A percentile compares a stretch with the other conserved stretches of the same genome.
These are phyloP conservation scores for Solanum chacoense DNA, from an alignment of 305 asterid genomes.

Conservation along the genomic window DNA sequence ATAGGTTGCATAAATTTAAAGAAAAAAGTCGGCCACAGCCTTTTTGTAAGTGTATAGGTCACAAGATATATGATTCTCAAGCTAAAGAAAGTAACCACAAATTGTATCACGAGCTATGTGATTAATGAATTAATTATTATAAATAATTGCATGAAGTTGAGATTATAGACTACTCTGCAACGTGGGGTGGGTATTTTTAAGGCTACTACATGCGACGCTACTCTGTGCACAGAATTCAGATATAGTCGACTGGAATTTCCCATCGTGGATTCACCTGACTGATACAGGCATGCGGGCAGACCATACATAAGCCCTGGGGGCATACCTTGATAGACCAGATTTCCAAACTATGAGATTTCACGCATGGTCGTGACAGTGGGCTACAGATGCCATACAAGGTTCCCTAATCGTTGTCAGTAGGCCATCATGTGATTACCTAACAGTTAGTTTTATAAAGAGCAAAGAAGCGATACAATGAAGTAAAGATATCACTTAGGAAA, in stretches of 20 bases:
- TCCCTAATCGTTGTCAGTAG: neutral
- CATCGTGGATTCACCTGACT: neutral
- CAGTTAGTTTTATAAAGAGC: neutral
- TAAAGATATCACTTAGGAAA: neutral
- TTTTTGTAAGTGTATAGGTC: too few relatives aligned
- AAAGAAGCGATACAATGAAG: neutral
- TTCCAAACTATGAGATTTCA: too few relatives aligned
- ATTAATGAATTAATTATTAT: neutral
- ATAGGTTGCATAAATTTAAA: too few relatives aligned
- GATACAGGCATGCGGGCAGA: neutral
- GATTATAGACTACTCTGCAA: neutral
- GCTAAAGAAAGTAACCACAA: neutral
- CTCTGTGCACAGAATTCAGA: neutral
- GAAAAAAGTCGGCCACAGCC: too few relatives aligned
- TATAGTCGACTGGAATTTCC: neutral
- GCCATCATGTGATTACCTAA: neutral
- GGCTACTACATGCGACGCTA: neutral
- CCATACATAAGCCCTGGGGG: neutral
- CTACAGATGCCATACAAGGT: neutral
- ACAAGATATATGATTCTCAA: neutral
- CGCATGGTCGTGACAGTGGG: neutral
- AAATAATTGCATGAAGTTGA: neutral
- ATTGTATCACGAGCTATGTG: neutral
- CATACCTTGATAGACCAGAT: neutral
- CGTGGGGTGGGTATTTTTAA: neutral